Percentiles rank a stretch among this genome's conserved stretches.
Conservation (phyloP, 805 yeast species). For the Cyberlindnera japonica region DNA sequence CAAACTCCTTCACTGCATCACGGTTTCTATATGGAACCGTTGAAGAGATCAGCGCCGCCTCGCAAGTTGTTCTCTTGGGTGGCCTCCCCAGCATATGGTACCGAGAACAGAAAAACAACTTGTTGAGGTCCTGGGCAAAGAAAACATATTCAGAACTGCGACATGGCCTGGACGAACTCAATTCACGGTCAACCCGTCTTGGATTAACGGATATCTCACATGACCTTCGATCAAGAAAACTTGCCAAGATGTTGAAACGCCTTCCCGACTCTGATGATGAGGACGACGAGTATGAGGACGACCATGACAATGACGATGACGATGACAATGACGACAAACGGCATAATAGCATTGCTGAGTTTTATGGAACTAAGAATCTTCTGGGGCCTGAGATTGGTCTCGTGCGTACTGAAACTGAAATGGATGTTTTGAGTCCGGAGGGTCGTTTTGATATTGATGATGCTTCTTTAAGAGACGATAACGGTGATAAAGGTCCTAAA, state of each 20-base stretch:
- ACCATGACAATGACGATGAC: slow-evolving; percentile 3
- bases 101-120: slow-evolving; percentile 31
- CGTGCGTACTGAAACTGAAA: slow-evolving; percentile 1
- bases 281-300: slow-evolving; percentile 1
- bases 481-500: no score
- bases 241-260: slow-evolving; percentile 9
- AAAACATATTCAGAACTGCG: slow-evolving; percentile 5
- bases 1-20: slow-evolving; percentile 55
- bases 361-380: no score
- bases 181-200: slow-evolving; percentile 4
- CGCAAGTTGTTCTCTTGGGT: slow-evolving; percentile 52
- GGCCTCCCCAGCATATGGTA: slow-evolving; percentile 57
- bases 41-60: slow-evolving; percentile 42
- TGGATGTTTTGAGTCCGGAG: slow-evolving; percentile 1
- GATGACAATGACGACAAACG: slow-evolving; percentile 2
- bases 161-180: slow-evolving; percentile 6
- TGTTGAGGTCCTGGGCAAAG: slow-evolving; percentile 22
- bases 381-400: no score
- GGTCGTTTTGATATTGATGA: background rate
- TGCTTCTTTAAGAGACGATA: background rate
- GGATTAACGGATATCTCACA: slow-evolving; percentile 6
- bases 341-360: background rate
- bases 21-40: slow-evolving; percentile 53
- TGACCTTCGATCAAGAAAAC: slow-evolving; percentile 4
- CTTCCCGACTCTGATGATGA: slow-evolving; percentile 5